A percentile compares a stretch with the other conserved stretches of the same genome.
Evolutionary conservation across 768 basidiomycete species (phyloP).

Genomic region (Sistotremastrum niveocremeum): DNA sequence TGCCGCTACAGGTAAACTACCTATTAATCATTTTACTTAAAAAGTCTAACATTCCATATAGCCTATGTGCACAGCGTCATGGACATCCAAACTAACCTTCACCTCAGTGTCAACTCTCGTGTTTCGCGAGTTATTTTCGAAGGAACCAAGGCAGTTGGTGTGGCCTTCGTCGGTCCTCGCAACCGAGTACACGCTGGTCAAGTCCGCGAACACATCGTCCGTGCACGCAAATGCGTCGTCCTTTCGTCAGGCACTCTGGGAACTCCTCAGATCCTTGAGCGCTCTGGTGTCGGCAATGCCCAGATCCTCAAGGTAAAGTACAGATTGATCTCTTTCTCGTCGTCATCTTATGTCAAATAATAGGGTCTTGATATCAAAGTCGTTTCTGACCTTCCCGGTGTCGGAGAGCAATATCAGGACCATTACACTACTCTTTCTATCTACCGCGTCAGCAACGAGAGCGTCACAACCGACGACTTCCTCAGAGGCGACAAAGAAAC

Average conservation of each 20-base stretch:
- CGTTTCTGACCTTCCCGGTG: conserved; percentile 57
- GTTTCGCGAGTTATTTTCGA: conserved; percentile 61
- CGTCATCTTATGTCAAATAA: neutral
- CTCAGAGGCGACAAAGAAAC: conserved; percentile 46
- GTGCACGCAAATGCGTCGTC: conserved; percentile 52
- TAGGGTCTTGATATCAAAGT: conserved; percentile 40
- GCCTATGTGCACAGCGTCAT: conserved; percentile 61
- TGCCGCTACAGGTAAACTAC: conserved; percentile 42
- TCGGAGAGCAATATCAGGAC: conserved; percentile 62
- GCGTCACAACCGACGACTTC: conserved; percentile 52
- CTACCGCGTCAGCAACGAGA: conserved; percentile 55
- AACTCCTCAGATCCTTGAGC: conserved; percentile 59
- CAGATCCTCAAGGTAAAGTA: conserved; percentile 27
- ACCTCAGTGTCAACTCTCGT: conserved; percentile 51
- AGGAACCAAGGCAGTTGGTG: conserved; percentile 56
- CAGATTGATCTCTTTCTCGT: neutral
- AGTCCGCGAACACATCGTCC: conserved; percentile 43
- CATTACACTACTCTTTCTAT: conserved; percentile 60
- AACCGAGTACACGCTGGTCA: conserved; percentile 40
- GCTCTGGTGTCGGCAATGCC: conserved; percentile 51
- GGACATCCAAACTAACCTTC: conserved; percentile 55
- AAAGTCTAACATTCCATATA: conserved; percentile 8
- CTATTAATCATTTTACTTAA: neutral
- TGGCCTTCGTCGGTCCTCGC: conserved; percentile 51
- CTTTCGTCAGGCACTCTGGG: conserved; percentile 55